phyloP scores from a whole-genome alignment of 805 yeast genomes.

The Candida nanaspora region DNA sequence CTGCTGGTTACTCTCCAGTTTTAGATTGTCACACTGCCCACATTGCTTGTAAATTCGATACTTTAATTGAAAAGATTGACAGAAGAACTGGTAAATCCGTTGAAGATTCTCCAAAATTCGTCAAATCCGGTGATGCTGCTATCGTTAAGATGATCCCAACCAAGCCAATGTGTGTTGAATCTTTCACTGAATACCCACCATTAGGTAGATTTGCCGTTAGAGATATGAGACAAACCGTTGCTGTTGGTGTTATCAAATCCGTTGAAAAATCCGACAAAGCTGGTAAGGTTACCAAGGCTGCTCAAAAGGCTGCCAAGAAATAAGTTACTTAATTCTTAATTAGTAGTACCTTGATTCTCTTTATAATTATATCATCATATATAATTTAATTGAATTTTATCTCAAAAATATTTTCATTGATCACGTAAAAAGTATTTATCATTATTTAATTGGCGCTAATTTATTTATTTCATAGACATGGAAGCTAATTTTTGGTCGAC shows the following conservation, averaged over 20 bases:
- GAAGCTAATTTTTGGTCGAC: background rate
- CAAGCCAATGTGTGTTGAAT: slow-evolving; percentile 93
- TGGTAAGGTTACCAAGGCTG: slow-evolving; percentile 97
- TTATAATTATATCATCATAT: background rate
- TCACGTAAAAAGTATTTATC: too few species aligned
- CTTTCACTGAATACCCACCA: slow-evolving; percentile 93
- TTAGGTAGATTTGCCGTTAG: slow-evolving; percentile 98
- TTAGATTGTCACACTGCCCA: slow-evolving; percentile 91
- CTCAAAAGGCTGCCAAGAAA: slow-evolving; percentile 74
- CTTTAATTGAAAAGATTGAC: slow-evolving; percentile 73
- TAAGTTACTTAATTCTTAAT: slow-evolving; percentile 26
- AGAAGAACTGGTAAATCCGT: slow-evolving; percentile 88
- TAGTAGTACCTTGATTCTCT: background rate
- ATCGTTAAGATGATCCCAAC: slow-evolving; percentile 83
- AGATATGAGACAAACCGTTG: slow-evolving; percentile 99
- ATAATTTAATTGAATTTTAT: background rate
- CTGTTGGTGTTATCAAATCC: slow-evolving; percentile 98
- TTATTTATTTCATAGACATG: too few species aligned
- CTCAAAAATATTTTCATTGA: background rate
- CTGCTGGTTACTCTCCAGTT: slow-evolving; percentile 90
- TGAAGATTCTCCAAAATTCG: slow-evolving; percentile 86
- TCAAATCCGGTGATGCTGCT: slow-evolving; percentile 96
- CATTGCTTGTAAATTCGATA: slow-evolving; percentile 80
- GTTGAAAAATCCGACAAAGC: slow-evolving; percentile 78
- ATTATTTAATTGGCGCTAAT: too few species aligned